A percentile compares a stretch with the other conserved stretches of the same genome.
These are phyloP conservation scores for Peronospora belbahrii DNA, from an alignment of 352 stramenopile genomes.

Conservation along the genomic window DNA sequence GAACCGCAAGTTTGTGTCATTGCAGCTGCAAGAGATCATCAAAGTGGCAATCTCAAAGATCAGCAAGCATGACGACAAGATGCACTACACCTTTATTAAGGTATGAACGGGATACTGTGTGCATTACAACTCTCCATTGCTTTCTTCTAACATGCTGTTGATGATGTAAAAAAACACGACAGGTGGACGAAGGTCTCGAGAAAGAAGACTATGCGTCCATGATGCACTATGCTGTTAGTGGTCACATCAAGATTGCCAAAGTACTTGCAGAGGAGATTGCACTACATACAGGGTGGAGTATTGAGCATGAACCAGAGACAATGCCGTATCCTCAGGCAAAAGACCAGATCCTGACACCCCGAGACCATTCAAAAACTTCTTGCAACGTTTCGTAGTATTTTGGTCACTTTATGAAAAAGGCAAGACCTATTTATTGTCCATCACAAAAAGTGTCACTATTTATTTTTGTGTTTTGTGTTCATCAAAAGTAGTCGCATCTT, in stretches of 20 bases:
- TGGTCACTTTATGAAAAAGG: slow-evolving; percentile 4
- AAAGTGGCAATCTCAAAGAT: slow-evolving; percentile 77
- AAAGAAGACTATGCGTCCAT: slow-evolving; percentile 68
- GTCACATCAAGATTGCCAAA: slow-evolving; percentile 76
- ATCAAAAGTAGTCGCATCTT: too few relatives aligned
- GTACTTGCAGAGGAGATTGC: slow-evolving; percentile 69
- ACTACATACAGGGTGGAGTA: slow-evolving; percentile 50
- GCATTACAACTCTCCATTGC: too few relatives aligned
- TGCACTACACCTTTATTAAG: slow-evolving; percentile 80
- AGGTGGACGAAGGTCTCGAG: slow-evolving; percentile 62
- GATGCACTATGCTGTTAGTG: slow-evolving; percentile 78
- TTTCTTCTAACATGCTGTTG: background rate
- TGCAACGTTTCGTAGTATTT: slow-evolving; percentile 29
- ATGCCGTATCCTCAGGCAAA: slow-evolving; percentile 80
- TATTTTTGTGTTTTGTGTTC: background rate
- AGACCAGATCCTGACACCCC: slow-evolving; percentile 62
- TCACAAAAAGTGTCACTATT: too few relatives aligned
- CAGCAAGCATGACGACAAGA: slow-evolving; percentile 66
- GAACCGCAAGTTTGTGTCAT: slow-evolving; percentile 69
- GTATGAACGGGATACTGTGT: too few relatives aligned
- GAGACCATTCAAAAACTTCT: slow-evolving; percentile 39
- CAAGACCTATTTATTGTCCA: slow-evolving; percentile 32
- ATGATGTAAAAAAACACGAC: background rate
- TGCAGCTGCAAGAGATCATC: slow-evolving; percentile 81
- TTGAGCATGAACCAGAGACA: slow-evolving; percentile 41